Percentiles rank a stretch among this genome's conserved stretches.
phyloP scores from a whole-genome alignment of 2,329 filamentous ascomycete genomes.

The Fusarium graminum region DNA sequence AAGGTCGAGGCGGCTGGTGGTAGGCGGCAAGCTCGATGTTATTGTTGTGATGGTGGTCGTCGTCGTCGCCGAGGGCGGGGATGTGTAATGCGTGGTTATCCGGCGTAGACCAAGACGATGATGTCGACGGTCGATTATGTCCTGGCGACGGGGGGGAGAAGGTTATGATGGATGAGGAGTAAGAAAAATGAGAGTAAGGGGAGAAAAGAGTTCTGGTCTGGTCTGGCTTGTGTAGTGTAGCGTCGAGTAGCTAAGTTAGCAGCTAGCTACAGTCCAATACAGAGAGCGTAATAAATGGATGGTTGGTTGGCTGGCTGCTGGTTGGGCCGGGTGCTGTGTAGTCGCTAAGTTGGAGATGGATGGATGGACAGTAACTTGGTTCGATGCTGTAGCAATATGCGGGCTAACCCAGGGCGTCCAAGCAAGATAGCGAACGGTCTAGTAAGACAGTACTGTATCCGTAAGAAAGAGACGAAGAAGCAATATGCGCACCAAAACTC shows the following conservation, averaged over 20 bases:
- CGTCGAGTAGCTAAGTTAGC: constrained; percentile 25
- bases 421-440: background rate
- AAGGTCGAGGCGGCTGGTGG: constrained; percentile 26
- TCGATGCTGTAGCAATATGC: constrained; percentile 5
- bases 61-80: constrained; percentile 33
- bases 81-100: constrained; percentile 43
- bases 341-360: constrained; percentile 46
- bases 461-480: constrained; percentile 6
- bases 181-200: constrained; percentile 39
- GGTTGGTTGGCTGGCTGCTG: constrained; percentile 37
- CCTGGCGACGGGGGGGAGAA: constrained; percentile 18
- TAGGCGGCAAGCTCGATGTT: constrained; percentile 35
- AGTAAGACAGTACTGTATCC: constrained; percentile 1
- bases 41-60: constrained; percentile 21
- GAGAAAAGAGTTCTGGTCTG: constrained; percentile 18
- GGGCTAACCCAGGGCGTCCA: constrained; percentile 27
- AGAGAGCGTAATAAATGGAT: constrained; percentile 22
- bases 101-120: constrained; percentile 34
- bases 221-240: constrained; percentile 24
- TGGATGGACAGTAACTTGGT: constrained; percentile 20
- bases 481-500: constrained; percentile 21
- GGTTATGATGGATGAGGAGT: constrained; percentile 23
- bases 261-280: constrained; percentile 35
- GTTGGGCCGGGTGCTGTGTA: constrained; percentile 44
- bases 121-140: constrained; percentile 42